Base-by-base conservation (phyloP, 2,329 filamentous ascomycete species). In the Purpureocillium takamizusanense region DNA sequence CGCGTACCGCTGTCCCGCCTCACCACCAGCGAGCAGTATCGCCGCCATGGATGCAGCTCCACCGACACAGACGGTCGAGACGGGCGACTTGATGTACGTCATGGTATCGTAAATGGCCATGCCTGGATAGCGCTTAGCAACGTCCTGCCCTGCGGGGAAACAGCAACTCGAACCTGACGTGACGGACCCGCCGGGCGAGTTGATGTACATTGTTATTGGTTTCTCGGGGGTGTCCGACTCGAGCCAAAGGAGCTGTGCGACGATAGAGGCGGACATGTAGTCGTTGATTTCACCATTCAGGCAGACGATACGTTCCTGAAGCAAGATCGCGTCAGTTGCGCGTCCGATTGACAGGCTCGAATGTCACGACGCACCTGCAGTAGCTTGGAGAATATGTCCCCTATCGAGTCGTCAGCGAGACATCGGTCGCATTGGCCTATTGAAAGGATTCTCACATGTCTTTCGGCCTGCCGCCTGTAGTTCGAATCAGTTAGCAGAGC, bases 41-140 rank as follows among this genome's bases (percentile, higher is more conserved):
- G 83, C 87, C 6, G 89, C 92, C 92, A 98, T 98, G 3, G 84
- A 92, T 2, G 92, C 90, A 0, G 94, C 92, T 53, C 94, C 86
- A 7, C 92, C 92, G 32, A 98, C 77, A 55, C 92, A 97, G 23
- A 98, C 92, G 1, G 92, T 98, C 32, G 84, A 90, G 0, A 98
- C 88, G 1, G 90, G 87, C 3, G 86, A 86, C 43, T 83, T 81
- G 57, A 98, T 97, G 62, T 98, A 98, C 51, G 83, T 81, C 90
- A 98, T 97, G 11, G 92, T 98, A 60, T 98, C 92, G 71, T 98
- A 98, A 54, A 98, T 97, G 18, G 92, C 89, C 43, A 84, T 71
- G 13, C 80, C 79, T 60, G 42, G 7, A 10, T 30, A 43, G 30
- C 47, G 43, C 35, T 40, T 42, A 16, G 18, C 27, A 17, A 9